Conservation (phyloP, 1,139 yeast species). For the Spathaspora sp. region DNA sequence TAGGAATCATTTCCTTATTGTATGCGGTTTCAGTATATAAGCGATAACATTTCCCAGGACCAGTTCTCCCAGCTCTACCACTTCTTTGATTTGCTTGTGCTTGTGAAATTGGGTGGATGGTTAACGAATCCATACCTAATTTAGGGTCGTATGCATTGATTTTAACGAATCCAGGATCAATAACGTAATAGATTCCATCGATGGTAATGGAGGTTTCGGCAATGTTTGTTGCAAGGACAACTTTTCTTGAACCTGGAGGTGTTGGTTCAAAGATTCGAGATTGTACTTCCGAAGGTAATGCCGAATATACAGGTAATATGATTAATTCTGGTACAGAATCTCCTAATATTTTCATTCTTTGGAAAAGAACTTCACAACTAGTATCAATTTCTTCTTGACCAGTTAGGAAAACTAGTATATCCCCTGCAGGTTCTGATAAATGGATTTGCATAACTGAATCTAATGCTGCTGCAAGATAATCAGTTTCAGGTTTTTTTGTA, state of each 20-base stretch:
- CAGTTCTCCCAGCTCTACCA: conserved; percentile 87
- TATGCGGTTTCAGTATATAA: conserved; percentile 71
- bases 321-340: conserved; percentile 63
- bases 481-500: conserved; percentile 79
- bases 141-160: conserved; percentile 74
- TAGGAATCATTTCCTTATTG: conserved; percentile 76
- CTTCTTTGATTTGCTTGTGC: conserved; percentile 84
- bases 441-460: conserved; percentile 85
- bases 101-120: conserved; percentile 73
- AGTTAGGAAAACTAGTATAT: conserved; percentile 79
- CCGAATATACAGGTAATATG: conserved; percentile 84
- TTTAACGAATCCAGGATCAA: conserved; percentile 82
- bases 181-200: conserved; percentile 74
- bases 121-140: conserved; percentile 74
- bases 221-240: conserved; percentile 74
- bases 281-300: conserved; percentile 76
- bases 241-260: conserved; percentile 68
- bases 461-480: conserved; percentile 77
- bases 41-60: conserved; percentile 79
- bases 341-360: conserved; percentile 67
- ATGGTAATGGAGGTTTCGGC: conserved; percentile 83
- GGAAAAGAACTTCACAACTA: conserved; percentile 71
- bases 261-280: conserved; percentile 72
- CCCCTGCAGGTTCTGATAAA: conserved; percentile 74
- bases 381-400: conserved; percentile 95